A percentile compares a stretch with the other conserved stretches of the same genome.
These are phyloP conservation scores for Exophiala dermatitidis DNA, from an alignment of 2,329 filamentous ascomycete genomes.

Conservation along the genomic window DNA sequence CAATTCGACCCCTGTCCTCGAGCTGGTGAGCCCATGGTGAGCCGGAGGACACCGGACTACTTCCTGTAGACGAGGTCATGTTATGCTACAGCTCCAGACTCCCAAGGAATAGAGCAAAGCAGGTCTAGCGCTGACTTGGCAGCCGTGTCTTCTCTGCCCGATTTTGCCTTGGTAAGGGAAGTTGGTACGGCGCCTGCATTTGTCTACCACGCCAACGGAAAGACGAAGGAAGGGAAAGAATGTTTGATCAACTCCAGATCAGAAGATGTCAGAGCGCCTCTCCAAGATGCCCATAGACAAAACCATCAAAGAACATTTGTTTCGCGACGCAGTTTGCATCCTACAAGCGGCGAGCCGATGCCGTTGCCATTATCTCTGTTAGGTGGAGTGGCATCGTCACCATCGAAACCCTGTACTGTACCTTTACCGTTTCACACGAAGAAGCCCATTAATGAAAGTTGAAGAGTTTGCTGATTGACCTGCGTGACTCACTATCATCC, in stretches of 20 bases:
- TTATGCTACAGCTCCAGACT: neutral
- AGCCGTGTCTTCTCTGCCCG: neutral
- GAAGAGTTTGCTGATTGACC: neutral
- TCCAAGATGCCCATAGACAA: neutral
- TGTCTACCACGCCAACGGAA: neutral
- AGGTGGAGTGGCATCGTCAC: neutral
- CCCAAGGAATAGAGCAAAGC: neutral
- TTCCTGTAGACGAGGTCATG: constrained; percentile 61
- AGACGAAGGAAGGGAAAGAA: neutral
- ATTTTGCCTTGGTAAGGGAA: neutral
- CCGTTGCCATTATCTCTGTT: too few relatives aligned
- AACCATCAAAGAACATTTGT: neutral
- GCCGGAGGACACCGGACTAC: constrained; percentile 93
- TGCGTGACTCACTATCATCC: neutral
- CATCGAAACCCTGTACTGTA: neutral
- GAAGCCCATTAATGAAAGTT: neutral
- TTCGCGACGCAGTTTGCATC: neutral
- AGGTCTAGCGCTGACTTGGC: neutral
- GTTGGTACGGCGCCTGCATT: neutral
- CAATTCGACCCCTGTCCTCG: constrained; percentile 98
- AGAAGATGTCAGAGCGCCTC: neutral
- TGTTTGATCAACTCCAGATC: neutral
- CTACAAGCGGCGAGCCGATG: neutral
- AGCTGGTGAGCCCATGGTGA: constrained; percentile 97
- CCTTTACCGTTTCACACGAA: neutral